A percentile compares a stretch with the other conserved stretches of the same genome.
Evolutionary conservation across 2,329 filamentous ascomycete species (phyloP).

Genomic region (Nemania bipapillata): DNA sequence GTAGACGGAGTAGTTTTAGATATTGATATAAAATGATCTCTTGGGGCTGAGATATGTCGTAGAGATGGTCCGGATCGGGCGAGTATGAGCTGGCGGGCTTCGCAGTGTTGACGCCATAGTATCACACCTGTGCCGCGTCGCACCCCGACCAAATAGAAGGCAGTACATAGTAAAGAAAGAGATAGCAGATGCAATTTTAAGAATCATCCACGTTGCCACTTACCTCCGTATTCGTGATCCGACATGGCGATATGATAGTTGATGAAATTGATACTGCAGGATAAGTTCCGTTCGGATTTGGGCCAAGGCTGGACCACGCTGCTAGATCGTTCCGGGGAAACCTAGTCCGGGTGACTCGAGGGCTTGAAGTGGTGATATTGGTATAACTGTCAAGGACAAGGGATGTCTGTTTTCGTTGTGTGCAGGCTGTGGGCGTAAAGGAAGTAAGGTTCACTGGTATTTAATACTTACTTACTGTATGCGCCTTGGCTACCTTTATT

Average conservation of each 20-base stretch:
- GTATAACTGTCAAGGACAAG: conserved; percentile 20
- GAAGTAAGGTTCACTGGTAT: conserved; percentile 23
- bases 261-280: conserved; percentile 5
- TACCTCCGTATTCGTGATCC: conserved; percentile 73
- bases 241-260: conserved; percentile 62
- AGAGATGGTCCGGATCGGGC: neutral
- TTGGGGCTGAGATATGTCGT: neutral
- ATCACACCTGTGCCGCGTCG: neutral
- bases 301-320: neutral
- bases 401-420: conserved; percentile 26
- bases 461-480: neutral
- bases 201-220: conserved; percentile 48
- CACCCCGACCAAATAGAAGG: neutral
- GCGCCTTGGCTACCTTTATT: conserved; percentile 1
- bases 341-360: neutral
- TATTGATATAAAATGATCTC: neutral
- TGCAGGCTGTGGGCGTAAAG: conserved; percentile 12
- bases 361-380: neutral
- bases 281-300: neutral
- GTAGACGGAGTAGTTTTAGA: neutral
- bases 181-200: neutral
- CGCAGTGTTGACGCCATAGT: neutral
- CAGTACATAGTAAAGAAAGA: neutral
- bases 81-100: neutral
- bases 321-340: neutral